phyloP scores from a whole-genome alignment of 2,329 filamentous ascomycete genomes.

The Passalora sequoiae region DNA sequence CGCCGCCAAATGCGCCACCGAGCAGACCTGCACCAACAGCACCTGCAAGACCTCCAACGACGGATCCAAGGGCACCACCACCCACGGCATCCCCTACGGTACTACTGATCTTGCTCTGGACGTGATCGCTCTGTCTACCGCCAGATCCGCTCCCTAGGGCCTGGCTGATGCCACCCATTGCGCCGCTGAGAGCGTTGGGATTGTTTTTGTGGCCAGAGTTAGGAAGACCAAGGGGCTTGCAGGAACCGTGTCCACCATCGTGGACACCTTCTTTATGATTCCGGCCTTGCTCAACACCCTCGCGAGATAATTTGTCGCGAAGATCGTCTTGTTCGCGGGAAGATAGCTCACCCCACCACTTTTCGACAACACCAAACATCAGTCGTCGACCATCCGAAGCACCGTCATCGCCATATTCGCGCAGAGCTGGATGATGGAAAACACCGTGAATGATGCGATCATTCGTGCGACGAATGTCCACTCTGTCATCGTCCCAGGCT shows the following conservation, averaged over 20 bases:
- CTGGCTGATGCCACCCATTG: slow-evolving; percentile 32
- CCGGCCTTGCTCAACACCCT: slow-evolving; percentile 68
- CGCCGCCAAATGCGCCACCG: slow-evolving; percentile 51
- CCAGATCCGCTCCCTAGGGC: slow-evolving; percentile 26
- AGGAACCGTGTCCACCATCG: slow-evolving; percentile 80
- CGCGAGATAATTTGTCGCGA: slow-evolving; percentile 67
- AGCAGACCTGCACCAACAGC: slow-evolving; percentile 58
- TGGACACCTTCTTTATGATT: slow-evolving; percentile 85
- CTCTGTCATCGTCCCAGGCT: slow-evolving; percentile 73
- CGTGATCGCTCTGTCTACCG: slow-evolving; percentile 24
- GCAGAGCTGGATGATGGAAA: slow-evolving; percentile 81
- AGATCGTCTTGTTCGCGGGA: slow-evolving; percentile 61
- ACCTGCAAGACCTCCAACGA: slow-evolving; percentile 64
- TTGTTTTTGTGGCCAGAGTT: slow-evolving; percentile 48
- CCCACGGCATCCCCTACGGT: slow-evolving; percentile 57
- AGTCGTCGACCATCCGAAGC: slow-evolving; percentile 64
- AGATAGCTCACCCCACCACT: slow-evolving; percentile 73
- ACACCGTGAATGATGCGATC: slow-evolving; percentile 75
- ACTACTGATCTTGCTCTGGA: slow-evolving; percentile 40
- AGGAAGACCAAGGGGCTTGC: slow-evolving; percentile 71
- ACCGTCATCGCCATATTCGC: slow-evolving; percentile 63
- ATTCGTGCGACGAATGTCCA: slow-evolving; percentile 65
- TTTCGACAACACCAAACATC: slow-evolving; percentile 74
- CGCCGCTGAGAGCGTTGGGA: slow-evolving; percentile 43
- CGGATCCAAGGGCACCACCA: slow-evolving; percentile 61